phyloP scores from a whole-genome alignment of 305 asterid species.

The Solanum hybrid region DNA sequence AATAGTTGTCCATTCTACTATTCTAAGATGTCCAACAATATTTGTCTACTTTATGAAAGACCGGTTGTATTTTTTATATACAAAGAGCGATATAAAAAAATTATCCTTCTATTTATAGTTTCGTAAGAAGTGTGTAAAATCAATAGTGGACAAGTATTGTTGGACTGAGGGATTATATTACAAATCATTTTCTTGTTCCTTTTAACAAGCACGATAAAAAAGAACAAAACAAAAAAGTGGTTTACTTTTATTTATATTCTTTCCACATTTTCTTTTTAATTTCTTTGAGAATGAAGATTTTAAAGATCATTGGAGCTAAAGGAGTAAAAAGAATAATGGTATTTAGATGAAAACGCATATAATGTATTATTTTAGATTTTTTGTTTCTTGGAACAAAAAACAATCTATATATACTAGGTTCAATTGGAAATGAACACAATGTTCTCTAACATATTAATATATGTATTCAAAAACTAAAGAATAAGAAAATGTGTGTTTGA shows the following conservation, averaged over 20 bases:
- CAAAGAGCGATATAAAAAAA: not conserved
- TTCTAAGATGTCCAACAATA: not conserved
- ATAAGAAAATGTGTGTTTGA: not conserved
- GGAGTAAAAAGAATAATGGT: not conserved
- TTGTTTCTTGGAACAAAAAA: not conserved
- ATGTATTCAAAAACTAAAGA: not conserved
- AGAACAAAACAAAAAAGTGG: not conserved
- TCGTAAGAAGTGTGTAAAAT: accelerated
- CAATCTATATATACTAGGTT: not conserved
- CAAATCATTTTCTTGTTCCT: not conserved
- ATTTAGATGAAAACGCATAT: not conserved
- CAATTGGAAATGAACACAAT: not conserved
- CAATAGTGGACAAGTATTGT: accelerated
- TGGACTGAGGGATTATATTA: accelerated
- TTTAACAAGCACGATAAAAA: not conserved
- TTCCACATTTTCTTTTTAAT: not conserved
- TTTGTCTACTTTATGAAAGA: too few relatives aligned
- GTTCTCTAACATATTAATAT: not conserved
- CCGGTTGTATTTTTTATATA: too few relatives aligned
- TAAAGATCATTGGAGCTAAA: not conserved
- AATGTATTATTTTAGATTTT: not conserved
- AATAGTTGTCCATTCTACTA: too few relatives aligned
- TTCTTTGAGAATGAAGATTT: not conserved
- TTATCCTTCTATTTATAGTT: too few relatives aligned
- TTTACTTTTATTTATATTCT: not conserved